phyloP scores from a whole-genome alignment of 352 stramenopile species.

The Globisporangium uncinulatum region DNA sequence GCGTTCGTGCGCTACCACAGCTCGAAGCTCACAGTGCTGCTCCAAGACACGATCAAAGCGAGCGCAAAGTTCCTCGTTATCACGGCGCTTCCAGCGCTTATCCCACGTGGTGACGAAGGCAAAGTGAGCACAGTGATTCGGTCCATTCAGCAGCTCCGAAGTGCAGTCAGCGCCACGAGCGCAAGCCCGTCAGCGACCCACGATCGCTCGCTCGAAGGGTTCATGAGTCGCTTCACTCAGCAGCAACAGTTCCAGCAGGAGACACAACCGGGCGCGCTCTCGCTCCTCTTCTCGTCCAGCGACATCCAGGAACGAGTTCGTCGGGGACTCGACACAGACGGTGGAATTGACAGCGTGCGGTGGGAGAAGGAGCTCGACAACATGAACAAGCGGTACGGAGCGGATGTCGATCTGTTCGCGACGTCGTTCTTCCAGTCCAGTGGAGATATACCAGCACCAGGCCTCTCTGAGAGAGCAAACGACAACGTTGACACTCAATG shows the following conservation, averaged over 20 bases:
- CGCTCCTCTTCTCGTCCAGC: slow-evolving; percentile 33
- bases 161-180: slow-evolving; percentile 21
- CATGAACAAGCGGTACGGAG: slow-evolving; percentile 52
- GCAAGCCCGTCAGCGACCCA: slow-evolving; percentile 10
- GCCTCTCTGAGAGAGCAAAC: not conserved
- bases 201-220: slow-evolving; percentile 55
- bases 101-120: slow-evolving; percentile 5
- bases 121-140: slow-evolving; percentile 26
- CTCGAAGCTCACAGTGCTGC: slow-evolving; percentile 72
- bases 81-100: slow-evolving; percentile 23
- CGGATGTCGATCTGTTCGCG: slow-evolving; percentile 21
- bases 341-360: not conserved
- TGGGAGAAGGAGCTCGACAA: slow-evolving; percentile 50
- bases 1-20: slow-evolving; percentile 70
- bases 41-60: slow-evolving; percentile 71
- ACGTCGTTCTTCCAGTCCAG: slow-evolving; percentile 21
- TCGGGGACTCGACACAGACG: not conserved
- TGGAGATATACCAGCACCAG: not conserved
- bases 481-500: not conserved
- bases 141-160: slow-evolving; percentile 38
- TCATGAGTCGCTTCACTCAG: slow-evolving; percentile 57
- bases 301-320: slow-evolving; percentile 33
- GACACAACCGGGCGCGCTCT: not conserved
- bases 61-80: slow-evolving; percentile 50
- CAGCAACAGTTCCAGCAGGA: slow-evolving; percentile 18